phyloP scores from a whole-genome alignment of 2,329 filamentous ascomycete genomes.

The Botryotinia narcissicola region DNA sequence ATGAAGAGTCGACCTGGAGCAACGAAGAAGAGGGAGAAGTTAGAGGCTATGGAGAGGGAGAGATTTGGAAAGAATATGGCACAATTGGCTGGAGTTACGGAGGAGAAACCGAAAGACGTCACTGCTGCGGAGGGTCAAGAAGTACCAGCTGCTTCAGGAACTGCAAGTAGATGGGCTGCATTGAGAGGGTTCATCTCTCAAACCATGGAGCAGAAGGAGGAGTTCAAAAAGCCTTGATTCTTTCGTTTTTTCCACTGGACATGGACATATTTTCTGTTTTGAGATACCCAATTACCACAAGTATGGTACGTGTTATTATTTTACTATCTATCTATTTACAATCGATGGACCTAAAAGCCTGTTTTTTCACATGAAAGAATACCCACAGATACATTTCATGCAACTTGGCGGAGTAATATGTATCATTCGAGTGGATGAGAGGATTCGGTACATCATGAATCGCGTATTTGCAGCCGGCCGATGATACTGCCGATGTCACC shows the following conservation, averaged over 20 bases:
- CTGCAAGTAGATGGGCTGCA: slow-evolving; percentile 71
- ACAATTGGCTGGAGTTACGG: slow-evolving; percentile 49
- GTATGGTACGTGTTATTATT: slow-evolving; percentile 21
- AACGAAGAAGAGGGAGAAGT: slow-evolving; percentile 75
- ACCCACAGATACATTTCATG: neutral
- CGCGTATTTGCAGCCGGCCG: neutral
- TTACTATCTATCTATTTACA: neutral
- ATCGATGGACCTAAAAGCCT: neutral
- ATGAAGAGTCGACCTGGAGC: slow-evolving; percentile 74
- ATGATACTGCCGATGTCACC: slow-evolving; percentile 4
- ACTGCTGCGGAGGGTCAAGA: slow-evolving; percentile 20
- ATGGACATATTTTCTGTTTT: slow-evolving; percentile 1
- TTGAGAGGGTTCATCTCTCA: slow-evolving; percentile 71
- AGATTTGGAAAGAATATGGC: slow-evolving; percentile 83
- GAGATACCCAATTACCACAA: slow-evolving; percentile 20
- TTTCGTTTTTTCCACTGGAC: neutral
- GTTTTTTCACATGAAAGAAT: neutral
- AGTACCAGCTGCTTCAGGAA: slow-evolving; percentile 37
- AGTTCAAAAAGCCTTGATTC: slow-evolving; percentile 50
- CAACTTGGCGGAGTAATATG: neutral
- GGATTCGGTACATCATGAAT: slow-evolving; percentile 11
- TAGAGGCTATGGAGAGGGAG: slow-evolving; percentile 78
- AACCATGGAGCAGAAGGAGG: slow-evolving; percentile 86
- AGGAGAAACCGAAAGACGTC: slow-evolving; percentile 17
- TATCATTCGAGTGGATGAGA: slow-evolving; percentile 15